Conservation (phyloP, 2,329 filamentous ascomycete species). For the Aureobasidium sp. region DNA sequence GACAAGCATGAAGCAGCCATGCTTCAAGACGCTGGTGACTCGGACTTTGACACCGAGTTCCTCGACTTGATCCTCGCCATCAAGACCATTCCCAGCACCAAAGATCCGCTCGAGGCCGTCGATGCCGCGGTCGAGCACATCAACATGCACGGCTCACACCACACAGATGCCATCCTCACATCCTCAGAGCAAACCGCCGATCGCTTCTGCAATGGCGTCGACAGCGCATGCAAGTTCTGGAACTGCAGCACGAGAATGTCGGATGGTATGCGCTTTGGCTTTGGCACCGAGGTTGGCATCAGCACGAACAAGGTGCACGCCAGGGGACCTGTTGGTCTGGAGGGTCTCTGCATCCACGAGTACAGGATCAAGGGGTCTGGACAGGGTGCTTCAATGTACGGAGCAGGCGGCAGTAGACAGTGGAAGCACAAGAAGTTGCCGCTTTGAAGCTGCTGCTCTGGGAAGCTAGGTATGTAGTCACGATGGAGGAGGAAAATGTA, state of each 20-base stretch:
- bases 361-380: slow-evolving; percentile 81
- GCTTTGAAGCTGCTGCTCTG: slow-evolving; percentile 12
- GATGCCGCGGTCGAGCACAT: slow-evolving; percentile 77
- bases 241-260: slow-evolving; percentile 92
- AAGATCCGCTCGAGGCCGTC: slow-evolving; percentile 33
- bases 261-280: slow-evolving; percentile 94
- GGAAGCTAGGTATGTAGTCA: neutral
- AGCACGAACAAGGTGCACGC: slow-evolving; percentile 98
- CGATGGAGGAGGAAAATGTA: neutral
- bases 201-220: slow-evolving; percentile 74
- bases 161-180: slow-evolving; percentile 89
- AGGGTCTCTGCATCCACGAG: slow-evolving; percentile 95
- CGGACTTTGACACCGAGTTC: slow-evolving; percentile 84
- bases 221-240: slow-evolving; percentile 93
- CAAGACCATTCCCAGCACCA: slow-evolving; percentile 56
- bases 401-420: slow-evolving; percentile 44
- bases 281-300: slow-evolving; percentile 96
- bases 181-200: slow-evolving; percentile 61
- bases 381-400: slow-evolving; percentile 73
- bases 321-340: slow-evolving; percentile 84
- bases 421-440: slow-evolving; percentile 52
- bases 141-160: slow-evolving; percentile 84
- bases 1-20: slow-evolving; percentile 34
- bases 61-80: slow-evolving; percentile 77
- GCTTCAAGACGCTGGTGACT: slow-evolving; percentile 58